Evolutionary conservation across 1,139 yeast genomes (phyloP).

Genomic region (Kazachstania sp.): DNA sequence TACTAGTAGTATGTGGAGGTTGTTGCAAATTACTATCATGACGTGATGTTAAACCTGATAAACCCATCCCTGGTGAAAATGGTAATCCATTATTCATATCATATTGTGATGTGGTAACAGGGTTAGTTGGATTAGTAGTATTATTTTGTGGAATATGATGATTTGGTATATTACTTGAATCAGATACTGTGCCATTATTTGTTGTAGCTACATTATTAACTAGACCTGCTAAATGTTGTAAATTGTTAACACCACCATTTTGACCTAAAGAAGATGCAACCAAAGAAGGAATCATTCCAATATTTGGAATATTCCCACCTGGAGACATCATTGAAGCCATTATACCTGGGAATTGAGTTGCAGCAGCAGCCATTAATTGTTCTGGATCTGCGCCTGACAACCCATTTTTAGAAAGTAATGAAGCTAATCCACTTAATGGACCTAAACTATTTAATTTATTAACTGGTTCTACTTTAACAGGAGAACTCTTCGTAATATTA

Average conservation of each 20-base stretch:
- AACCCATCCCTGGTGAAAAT: conserved; percentile 2
- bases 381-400: neutral
- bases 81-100: conserved; percentile 17
- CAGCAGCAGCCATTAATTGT: neutral
- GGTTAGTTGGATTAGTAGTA: conserved; percentile 4
- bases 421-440: neutral
- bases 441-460: neutral
- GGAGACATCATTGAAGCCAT: neutral
- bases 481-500: neutral
- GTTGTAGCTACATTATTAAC: neutral
- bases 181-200: too few species aligned
- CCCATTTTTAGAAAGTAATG: neutral
- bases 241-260: neutral
- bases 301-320: neutral
- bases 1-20: neutral
- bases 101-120: conserved; percentile 21
- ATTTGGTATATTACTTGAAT: neutral
- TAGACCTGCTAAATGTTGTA: neutral
- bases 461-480: neutral
- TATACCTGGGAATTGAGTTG: neutral
- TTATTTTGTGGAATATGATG: neutral
- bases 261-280: neutral
- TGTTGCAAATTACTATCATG: neutral
- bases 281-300: conserved; percentile 1
- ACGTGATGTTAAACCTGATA: neutral